A percentile compares a stretch with the other conserved stretches of the same genome.
These are phyloP conservation scores for Cercospora janseana DNA, from an alignment of 2,329 filamentous ascomycete genomes.

Conservation along the genomic window DNA sequence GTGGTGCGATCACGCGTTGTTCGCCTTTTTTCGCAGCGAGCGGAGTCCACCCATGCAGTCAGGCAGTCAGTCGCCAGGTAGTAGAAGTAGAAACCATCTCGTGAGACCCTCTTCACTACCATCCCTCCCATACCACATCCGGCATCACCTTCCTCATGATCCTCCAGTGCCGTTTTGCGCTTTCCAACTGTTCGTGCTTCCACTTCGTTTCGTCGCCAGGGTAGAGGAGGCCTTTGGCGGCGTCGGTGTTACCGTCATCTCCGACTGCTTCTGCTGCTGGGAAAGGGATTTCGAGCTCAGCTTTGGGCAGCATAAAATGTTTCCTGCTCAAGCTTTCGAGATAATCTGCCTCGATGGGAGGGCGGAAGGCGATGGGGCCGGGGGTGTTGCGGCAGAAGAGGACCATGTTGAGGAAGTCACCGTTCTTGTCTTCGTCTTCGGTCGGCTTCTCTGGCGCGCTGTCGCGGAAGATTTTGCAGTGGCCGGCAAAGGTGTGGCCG, in stretches of 20 bases:
- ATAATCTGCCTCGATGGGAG: constrained; percentile 4
- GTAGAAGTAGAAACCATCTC: too few species aligned
- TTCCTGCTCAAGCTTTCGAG: constrained; percentile 68
- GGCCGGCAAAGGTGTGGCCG: constrained; percentile 71
- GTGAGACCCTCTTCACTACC: too few species aligned
- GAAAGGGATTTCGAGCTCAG: constrained; percentile 61
- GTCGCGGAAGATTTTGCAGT: constrained; percentile 87
- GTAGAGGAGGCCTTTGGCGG: too few species aligned
- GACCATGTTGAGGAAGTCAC: constrained; percentile 89
- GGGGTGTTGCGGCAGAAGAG: constrained; percentile 80
- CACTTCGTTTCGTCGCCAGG: constrained; percentile 65
- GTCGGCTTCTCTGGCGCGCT: constrained; percentile 45
- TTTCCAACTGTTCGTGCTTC: constrained; percentile 68
- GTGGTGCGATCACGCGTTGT: too few species aligned
- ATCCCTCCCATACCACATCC: constrained; percentile 77
- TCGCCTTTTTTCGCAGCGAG: too few species aligned
- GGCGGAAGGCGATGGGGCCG: constrained; percentile 15
- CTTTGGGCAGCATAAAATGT: constrained; percentile 67
- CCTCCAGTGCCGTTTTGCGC: constrained; percentile 81
- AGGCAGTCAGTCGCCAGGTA: too few species aligned
- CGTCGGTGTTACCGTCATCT: too few species aligned
- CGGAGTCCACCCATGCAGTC: too few species aligned
- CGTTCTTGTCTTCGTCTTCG: constrained; percentile 21
- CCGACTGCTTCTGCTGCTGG: too few species aligned
- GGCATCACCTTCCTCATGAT: constrained; percentile 88